A percentile compares a stretch with the other conserved stretches of the same genome.
phyloP scores from a whole-genome alignment of 2,329 filamentous ascomycete species.

The Trichoderma sp. region DNA sequence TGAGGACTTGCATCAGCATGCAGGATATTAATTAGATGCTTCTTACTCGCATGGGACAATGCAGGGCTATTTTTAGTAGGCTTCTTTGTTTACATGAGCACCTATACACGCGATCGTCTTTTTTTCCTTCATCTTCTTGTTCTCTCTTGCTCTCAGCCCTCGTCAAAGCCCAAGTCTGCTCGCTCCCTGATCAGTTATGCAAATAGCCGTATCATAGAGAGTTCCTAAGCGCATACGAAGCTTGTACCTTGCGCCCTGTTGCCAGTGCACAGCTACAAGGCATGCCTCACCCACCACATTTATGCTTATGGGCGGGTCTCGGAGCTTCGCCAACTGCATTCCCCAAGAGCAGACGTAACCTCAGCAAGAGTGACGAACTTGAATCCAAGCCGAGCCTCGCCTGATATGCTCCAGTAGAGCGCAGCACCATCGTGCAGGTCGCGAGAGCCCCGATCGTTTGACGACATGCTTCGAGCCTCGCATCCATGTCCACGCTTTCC shows the following conservation, averaged over 20 bases:
- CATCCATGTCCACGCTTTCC: slow-evolving; percentile 35
- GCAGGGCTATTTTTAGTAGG: background rate
- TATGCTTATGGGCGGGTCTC: slow-evolving; percentile 17
- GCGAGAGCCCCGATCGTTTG: background rate
- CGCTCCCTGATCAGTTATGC: background rate
- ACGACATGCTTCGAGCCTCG: slow-evolving; percentile 11
- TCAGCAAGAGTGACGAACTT: slow-evolving; percentile 11
- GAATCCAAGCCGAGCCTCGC: background rate
- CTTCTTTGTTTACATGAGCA: background rate
- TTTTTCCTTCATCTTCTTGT: background rate
- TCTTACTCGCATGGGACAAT: background rate
- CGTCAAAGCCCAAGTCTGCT: background rate
- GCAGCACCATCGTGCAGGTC: background rate
- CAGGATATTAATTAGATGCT: background rate
- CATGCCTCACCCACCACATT: background rate
- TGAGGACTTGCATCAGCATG: background rate
- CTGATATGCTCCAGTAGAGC: background rate
- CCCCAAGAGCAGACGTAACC: background rate
- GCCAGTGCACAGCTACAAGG: background rate
- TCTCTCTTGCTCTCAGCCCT: background rate
- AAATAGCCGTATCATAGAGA: background rate
- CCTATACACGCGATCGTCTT: background rate
- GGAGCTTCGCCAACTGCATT: slow-evolving; percentile 1
- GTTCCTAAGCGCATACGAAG: too few relatives aligned
- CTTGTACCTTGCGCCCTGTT: background rate